Conservation (phyloP, 2,329 filamentous ascomycete genomes). For the Aureobasidium mangrovei region DNA sequence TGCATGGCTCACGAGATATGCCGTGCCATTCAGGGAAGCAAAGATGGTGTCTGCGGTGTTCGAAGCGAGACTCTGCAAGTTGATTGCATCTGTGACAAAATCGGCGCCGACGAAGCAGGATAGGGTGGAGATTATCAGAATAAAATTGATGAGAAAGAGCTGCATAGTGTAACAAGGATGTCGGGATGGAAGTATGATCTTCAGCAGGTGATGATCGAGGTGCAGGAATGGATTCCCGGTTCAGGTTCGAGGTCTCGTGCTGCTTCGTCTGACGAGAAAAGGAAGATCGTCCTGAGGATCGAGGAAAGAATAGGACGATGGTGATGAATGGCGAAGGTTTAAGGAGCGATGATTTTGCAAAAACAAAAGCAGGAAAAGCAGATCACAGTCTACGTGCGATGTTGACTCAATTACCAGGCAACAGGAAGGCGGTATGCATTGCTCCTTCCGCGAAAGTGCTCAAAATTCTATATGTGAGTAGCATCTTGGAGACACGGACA, state of each 20-base stretch:
- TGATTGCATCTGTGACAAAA: background rate
- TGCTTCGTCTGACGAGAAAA: background rate
- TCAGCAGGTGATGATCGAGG: background rate
- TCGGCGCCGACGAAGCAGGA: constrained; percentile 3
- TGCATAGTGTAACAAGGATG: constrained; percentile 2
- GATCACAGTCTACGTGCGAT: too few relatives aligned
- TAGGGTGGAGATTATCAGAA: background rate
- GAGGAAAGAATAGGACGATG: background rate
- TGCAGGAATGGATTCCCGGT: background rate
- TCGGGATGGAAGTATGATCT: background rate
- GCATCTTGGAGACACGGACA: too few relatives aligned
- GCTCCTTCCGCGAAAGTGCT: too few relatives aligned
- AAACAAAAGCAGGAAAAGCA: too few relatives aligned
- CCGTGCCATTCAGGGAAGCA: constrained; percentile 10
- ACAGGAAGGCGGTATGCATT: too few relatives aligned
- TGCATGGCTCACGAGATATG: constrained; percentile 1
- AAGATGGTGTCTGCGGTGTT: background rate
- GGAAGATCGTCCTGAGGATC: background rate
- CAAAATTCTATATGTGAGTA: too few relatives aligned
- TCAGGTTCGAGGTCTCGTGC: constrained; percentile 7
- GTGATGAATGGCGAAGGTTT: background rate
- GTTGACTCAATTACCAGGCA: too few relatives aligned
- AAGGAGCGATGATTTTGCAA: too few relatives aligned
- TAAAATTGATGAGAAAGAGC: constrained; percentile 1
- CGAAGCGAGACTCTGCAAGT: constrained; percentile 2